Evolutionary conservation across 345 rosid genomes (phyloP), one percentile per base, ranked within the genome.

Genomic region (Sonneratia caseolaris): DNA sequence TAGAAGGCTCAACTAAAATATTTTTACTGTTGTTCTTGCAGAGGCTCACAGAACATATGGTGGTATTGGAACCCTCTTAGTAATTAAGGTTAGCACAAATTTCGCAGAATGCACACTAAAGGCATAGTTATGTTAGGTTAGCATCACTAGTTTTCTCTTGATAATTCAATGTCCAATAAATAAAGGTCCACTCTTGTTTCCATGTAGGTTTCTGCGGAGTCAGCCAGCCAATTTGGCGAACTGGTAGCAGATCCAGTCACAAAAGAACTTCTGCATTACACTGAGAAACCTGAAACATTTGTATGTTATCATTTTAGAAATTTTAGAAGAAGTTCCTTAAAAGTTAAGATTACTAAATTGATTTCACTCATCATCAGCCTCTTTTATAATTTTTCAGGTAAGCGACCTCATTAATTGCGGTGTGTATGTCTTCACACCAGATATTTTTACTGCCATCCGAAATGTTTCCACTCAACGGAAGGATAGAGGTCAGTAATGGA

Each of bases 281-380:
- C 93, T 1, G 98, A 93, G 81, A 93, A 91, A 82, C 98, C 98
- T 11, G 97, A 93, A 80, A 93, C 98, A 24, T 93, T 93, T 79
- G 98, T 93, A 86, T 45, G 98, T 81, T 57, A 47, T 47, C 15
- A 47, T 47, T 47, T 47, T 13, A 40, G 51, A 47, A 47, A 47
- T 6, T 3, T 13, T 47, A 47, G 9, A 53, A 7, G 38, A 16
- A 48, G 49, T 42, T 62, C 71, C n/a, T 75, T 6, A 19, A 3
- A 65, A 43, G 45, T 66, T 59, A 62, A 37, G 40, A 56, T 22
- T 72, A 40, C 73, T 4, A 36, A 71, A 48, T 47, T 27, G 37
- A 22, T 67, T 15, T 65, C 49, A 56, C 64, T 68, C 57, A 67
- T 69, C 5, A 59, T 48, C 66, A 36, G 37, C 55, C 27, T n/a